Evolutionary conservation across 1,139 yeast species (phyloP).

Genomic region (Kodamaea sp.): DNA sequence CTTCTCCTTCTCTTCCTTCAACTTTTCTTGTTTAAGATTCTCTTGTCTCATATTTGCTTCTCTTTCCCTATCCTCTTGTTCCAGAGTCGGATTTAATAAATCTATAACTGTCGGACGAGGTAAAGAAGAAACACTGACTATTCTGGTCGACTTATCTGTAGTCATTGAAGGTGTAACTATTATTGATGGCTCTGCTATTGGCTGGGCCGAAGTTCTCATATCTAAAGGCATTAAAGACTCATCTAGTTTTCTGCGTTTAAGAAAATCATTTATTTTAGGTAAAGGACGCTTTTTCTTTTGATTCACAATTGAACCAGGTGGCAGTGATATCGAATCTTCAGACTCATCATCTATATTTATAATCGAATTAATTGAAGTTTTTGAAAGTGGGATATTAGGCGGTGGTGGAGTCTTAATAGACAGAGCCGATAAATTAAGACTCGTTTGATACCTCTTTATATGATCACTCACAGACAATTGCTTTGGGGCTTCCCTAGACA

Average conservation of each 20-base stretch:
- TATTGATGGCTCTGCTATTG: slow-evolving; percentile 19
- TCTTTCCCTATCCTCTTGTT: slow-evolving; percentile 5
- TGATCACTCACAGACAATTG: slow-evolving; percentile 19
- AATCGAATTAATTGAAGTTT: slow-evolving; percentile 37
- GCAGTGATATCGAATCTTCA: slow-evolving; percentile 7
- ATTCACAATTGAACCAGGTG: slow-evolving; percentile 8
- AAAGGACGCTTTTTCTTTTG: slow-evolving; percentile 12
- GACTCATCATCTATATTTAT: slow-evolving; percentile 34
- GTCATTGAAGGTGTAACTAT: slow-evolving; percentile 14
- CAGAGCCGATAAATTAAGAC: slow-evolving; percentile 15
- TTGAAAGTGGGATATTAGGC: slow-evolving; percentile 14
- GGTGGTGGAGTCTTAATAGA: slow-evolving; percentile 5
- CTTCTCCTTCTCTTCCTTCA: slow-evolving; percentile 6
- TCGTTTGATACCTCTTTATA: slow-evolving; percentile 32
- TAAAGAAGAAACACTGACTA: slow-evolving; percentile 7
- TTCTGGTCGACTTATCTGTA: slow-evolving; percentile 14
- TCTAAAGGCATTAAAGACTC: slow-evolving; percentile 8
- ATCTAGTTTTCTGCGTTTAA: slow-evolving; percentile 16
- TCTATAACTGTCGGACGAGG: slow-evolving; percentile 20
- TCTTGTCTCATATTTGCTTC: slow-evolving; percentile 2
- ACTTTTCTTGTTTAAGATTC: slow-evolving; percentile 1
- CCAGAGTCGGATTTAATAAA: slow-evolving; percentile 13
- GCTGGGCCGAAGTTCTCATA: slow-evolving; percentile 11
- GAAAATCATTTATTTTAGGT: slow-evolving; percentile 13
- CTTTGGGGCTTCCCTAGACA: slow-evolving; percentile 5